phyloP scores from a whole-genome alignment of 2,329 filamentous ascomycete species.

The Hypoxylon sp. region DNA sequence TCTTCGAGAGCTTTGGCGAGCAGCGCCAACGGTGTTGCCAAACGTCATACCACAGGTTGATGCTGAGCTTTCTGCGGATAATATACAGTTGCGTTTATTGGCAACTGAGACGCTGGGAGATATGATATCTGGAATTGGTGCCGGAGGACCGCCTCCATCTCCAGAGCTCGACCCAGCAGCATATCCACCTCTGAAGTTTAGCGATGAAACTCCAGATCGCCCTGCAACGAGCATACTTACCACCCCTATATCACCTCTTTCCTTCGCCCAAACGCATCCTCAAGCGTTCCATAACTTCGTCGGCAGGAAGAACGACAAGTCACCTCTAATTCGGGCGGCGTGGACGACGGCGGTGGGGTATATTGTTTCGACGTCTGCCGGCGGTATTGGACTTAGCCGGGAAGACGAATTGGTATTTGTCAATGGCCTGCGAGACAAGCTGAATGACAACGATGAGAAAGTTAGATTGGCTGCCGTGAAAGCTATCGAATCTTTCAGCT shows the following conservation, averaged over 20 bases:
- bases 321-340: conserved; percentile 81
- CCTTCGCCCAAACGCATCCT: conserved; percentile 86
- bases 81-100: conserved; percentile 84
- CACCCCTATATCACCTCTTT: conserved; percentile 86
- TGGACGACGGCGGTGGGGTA: conserved; percentile 89
- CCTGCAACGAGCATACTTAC: conserved; percentile 75
- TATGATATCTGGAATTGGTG: conserved; percentile 92
- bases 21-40: conserved; percentile 86
- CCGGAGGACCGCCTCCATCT: conserved; percentile 83
- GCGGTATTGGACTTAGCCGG: conserved; percentile 86
- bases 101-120: conserved; percentile 96
- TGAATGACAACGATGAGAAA: conserved; percentile 90
- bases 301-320: conserved; percentile 88
- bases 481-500: conserved; percentile 83
- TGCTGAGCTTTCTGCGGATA: conserved; percentile 90
- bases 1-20: conserved; percentile 93
- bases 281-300: conserved; percentile 87
- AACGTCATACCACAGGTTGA: conserved; percentile 96
- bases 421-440: conserved; percentile 79
- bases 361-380: conserved; percentile 91
- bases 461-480: conserved; percentile 92
- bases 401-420: conserved; percentile 85
- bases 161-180: conserved; percentile 82
- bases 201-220: conserved; percentile 67
- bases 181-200: conserved; percentile 81